Conservation (phyloP, 495 filamentous ascomycete species). For the Entonaema liquescens region DNA sequence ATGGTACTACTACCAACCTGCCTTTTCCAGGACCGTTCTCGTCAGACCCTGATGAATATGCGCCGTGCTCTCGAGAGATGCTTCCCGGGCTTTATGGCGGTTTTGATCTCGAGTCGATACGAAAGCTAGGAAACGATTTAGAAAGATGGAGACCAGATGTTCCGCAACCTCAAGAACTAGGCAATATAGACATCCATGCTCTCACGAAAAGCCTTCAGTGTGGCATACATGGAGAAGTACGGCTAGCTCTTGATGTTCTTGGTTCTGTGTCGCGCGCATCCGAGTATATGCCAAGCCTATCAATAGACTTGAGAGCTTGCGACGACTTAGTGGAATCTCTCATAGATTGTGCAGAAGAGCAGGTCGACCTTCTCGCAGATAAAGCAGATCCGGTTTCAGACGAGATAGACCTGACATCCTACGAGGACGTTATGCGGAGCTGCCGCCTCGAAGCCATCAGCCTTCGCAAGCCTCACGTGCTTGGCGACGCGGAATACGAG, state of each 20-base stretch:
- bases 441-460: conserved; percentile 74
- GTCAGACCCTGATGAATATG: conserved; percentile 58
- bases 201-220: conserved; percentile 91
- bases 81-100: conserved; percentile 66
- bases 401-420: conserved; percentile 77
- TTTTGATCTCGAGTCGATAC: conserved; percentile 67
- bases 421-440: conserved; percentile 86
- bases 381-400: conserved; percentile 85
- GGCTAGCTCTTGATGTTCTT: conserved; percentile 86
- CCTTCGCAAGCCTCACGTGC: conserved; percentile 72
- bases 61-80: conserved; percentile 69
- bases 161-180: conserved; percentile 79
- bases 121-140: conserved; percentile 69
- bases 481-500: conserved; percentile 82
- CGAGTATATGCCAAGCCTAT: conserved; percentile 58
- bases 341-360: conserved; percentile 89
- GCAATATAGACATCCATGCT: conserved; percentile 89
- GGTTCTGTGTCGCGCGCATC: conserved; percentile 74
- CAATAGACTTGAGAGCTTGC: conserved; percentile 70
- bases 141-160: conserved; percentile 72
- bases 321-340: conserved; percentile 89
- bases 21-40: conserved; percentile 48
- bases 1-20: conserved; percentile 36
- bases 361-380: conserved; percentile 79
- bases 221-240: conserved; percentile 86